Evolutionary conservation across 2,329 filamentous ascomycete genomes (phyloP).

Genomic region (Beauveria bassiana): DNA sequence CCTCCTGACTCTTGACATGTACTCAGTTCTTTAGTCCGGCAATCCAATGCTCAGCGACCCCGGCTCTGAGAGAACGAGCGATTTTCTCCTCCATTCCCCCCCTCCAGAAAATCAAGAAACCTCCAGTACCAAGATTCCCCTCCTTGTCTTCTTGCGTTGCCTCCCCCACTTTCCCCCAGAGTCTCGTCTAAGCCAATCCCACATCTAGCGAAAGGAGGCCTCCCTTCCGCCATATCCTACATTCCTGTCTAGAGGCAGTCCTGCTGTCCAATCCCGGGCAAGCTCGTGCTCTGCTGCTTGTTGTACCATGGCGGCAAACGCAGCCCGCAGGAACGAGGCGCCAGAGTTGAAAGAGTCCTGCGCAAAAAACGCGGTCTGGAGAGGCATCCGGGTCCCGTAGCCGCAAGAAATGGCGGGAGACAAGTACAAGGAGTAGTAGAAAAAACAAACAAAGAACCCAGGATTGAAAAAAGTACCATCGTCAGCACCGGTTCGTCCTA

Average conservation of each 20-base stretch:
- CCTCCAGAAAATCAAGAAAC: background rate
- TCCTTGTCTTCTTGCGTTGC: background rate
- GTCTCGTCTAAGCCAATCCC: background rate
- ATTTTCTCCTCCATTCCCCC: conserved; percentile 10
- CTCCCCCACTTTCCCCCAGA: no score
- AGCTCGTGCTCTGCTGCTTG: background rate
- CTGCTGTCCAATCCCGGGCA: background rate
- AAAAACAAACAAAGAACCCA: background rate
- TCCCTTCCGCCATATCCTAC: background rate
- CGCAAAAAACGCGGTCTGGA: background rate
- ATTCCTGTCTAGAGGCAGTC: background rate
- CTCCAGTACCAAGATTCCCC: background rate
- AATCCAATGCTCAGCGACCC: conserved; percentile 49
- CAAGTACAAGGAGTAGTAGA: background rate
- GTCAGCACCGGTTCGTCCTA: background rate
- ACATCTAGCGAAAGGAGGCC: background rate
- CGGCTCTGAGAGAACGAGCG: conserved; percentile 57
- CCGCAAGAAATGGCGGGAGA: no score
- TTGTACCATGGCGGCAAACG: background rate
- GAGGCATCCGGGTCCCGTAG: background rate
- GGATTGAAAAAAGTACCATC: background rate
- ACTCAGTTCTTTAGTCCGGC: conserved; percentile 57
- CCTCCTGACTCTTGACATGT: conserved; percentile 31
- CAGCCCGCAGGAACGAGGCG: background rate
- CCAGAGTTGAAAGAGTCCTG: no score